Conservation (phyloP, 176 grass and related monocot genomes). For the Aegilops bicornis region DNA sequence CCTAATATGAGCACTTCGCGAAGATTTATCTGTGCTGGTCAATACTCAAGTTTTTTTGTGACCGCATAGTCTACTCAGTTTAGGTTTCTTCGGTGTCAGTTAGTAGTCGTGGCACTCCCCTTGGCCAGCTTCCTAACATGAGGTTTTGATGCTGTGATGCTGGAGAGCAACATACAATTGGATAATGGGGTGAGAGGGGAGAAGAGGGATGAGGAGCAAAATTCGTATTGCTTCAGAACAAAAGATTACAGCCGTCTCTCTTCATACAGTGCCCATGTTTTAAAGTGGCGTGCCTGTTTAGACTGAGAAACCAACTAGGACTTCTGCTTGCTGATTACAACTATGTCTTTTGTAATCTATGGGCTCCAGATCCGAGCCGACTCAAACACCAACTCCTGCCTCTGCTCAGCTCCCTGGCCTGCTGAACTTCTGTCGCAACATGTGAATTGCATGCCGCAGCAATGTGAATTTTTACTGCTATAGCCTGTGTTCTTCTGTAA, state of each 20-base stretch:
- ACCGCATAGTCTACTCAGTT: not conserved
- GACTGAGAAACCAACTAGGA: not conserved
- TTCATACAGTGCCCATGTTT: not conserved
- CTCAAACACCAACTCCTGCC: not conserved
- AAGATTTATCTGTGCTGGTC: slow-evolving; percentile 15
- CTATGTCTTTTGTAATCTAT: not conserved
- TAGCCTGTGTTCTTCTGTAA: not conserved
- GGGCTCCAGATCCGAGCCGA: not conserved
- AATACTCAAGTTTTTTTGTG: not conserved
- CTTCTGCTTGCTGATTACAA: not conserved
- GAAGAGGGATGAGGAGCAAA: not conserved
- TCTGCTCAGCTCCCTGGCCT: not conserved
- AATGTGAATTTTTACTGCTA: not conserved
- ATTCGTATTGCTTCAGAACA: not conserved
- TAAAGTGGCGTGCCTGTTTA: not conserved
- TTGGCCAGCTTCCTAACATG: not conserved
- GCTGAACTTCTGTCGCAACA: not conserved
- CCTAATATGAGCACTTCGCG: not conserved
- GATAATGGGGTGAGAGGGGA: not conserved
- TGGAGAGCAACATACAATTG: not conserved
- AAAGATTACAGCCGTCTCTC: not conserved
- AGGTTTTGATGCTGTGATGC: not conserved
- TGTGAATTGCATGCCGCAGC: not conserved
- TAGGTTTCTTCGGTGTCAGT: not conserved
- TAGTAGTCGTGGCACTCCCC: not conserved